Base-by-base conservation (phyloP, 2,329 filamentous ascomycete species). In the Ophiobolus disseminans region DNA sequence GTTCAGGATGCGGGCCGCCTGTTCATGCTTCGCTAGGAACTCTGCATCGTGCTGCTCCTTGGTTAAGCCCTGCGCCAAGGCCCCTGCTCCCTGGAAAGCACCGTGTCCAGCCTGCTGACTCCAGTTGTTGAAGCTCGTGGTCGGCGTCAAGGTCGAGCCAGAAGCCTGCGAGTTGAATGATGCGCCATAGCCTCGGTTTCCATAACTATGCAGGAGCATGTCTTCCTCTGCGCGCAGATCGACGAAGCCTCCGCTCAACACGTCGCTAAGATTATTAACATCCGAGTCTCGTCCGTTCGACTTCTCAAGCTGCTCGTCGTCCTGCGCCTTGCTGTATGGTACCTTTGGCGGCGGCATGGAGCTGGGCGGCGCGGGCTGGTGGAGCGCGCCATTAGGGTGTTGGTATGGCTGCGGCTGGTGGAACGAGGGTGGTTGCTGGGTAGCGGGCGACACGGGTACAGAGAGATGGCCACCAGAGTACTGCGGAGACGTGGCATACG, bases 191-290 rank as follows among this genome's bases (percentile, higher is more conserved):
- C 80, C 65, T 69, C 77, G 66, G 66, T 74, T 75, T 35, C 83
- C 82, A 66, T 86, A 87, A 47, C 85, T 78, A 50, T 85, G 86
- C 35, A 90, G 86, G 71, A 94, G 80, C 58, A 86, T 89, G 61
- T 91, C 89, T 66, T 95, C 90, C 72, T 96, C 92, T 57, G 91
- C 91, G 49, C 88, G 86, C 37, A 96, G 75, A 76, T 96, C 90
- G 55, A 97, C 91, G 40, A 91, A 91, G 13, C 91, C 93, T 14
- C 89, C 90, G 14, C 87, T 87, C 45, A 96, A 75, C 40, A 91
- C 89, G 75, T 97, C 92, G 57, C 88, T 90, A 36, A 92, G 82
- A 63, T 96, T 90, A 62, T 92, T 90, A 10, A 79, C 73, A 38
- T 78, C 76, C 20, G 82, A 80, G 34, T 85, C 82, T 57, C 80